Evolutionary conservation across 164 flowering plant genomes (phyloP), one percentile per base, ranked within the genome.

Genomic region (Euptelea pleiosperma): DNA sequence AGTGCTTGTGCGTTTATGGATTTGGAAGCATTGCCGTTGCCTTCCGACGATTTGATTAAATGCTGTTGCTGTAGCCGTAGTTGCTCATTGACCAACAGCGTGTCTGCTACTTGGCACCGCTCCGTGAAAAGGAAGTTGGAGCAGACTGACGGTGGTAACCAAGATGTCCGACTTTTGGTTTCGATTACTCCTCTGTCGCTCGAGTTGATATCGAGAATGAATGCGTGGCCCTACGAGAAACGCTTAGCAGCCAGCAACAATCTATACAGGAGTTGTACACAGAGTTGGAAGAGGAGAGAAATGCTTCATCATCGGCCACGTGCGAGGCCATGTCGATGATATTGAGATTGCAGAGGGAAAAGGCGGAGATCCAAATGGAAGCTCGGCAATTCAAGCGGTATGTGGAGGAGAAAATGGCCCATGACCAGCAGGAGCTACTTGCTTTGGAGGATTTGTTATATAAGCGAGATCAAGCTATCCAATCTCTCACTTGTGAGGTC

Each of bases 271-370:
- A 82, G 29, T 68, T 94, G 52, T 76, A 70, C 57, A 14, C 36
- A 1, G 98, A 93, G 40, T 57, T 93, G 63, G 98, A 93, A 10
- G 94, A 87, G 77, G 98, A 93, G 76, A 77, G 98, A 53, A 88
- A 82, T 69, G 96, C 98, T 10, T 65, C 97, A 0, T 72, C 98
- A 0, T 79, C 96, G 1, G 98, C 98, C 12, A 89, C 98, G 11
- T 84, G 75, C 59, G 98, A 93, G 74, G 87, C 97, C 39, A 90
- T 93, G 98, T 84, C 94, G 0, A 90, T 93, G 98, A 93, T 93
- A 15, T 64, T 90, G 79, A 83, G 94, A 76, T 71, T 93, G 76
- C 97, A 93, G 70, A 83, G 91, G 73, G 97, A 93, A 69, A 93
- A 93, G 68, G 96, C 98, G 9, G 97, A 84, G 74, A 59, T 79